These are phyloP conservation scores for Vaccinium macrocarpon DNA, from an alignment of 148 eudicot genomes.

Conservation along the genomic window DNA sequence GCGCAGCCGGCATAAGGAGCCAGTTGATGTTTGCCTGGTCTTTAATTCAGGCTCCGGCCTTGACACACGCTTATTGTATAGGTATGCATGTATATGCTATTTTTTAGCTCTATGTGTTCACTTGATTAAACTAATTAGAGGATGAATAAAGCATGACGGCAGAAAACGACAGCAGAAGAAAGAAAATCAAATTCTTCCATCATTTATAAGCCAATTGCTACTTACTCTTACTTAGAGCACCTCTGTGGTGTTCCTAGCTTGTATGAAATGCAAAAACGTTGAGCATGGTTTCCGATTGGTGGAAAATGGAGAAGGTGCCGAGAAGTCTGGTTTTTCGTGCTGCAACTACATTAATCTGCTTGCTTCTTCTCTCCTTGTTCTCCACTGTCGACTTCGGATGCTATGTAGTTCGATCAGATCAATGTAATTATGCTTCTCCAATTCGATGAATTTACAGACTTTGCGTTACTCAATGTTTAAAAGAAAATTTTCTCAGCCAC, in stretches of 20 bases:
- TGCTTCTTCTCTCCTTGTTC: conserved; percentile 12
- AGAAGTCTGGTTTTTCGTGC: background rate
- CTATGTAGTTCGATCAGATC: background rate
- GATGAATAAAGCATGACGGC: background rate
- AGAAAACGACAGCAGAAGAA: background rate
- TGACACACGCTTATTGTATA: background rate
- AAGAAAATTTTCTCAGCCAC: no score
- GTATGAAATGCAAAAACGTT: background rate
- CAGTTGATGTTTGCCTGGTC: background rate
- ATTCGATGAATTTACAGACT: no score
- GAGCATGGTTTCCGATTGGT: background rate
- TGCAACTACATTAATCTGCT: background rate
- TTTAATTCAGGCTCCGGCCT: background rate
- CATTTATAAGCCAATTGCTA: background rate
- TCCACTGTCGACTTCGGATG: conserved; percentile 10
- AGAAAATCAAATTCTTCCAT: background rate
- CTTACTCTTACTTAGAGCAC: background rate
- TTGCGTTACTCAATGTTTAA: background rate
- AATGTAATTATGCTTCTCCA: background rate
- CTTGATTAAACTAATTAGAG: background rate
- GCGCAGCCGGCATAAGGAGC: no score
- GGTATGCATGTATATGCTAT: background rate
- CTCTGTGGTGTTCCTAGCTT: background rate
- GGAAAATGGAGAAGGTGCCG: background rate
- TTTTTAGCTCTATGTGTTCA: background rate